Evolutionary conservation across 1,139 yeast species (phyloP).

Genomic region (Pichia inconspicua): DNA sequence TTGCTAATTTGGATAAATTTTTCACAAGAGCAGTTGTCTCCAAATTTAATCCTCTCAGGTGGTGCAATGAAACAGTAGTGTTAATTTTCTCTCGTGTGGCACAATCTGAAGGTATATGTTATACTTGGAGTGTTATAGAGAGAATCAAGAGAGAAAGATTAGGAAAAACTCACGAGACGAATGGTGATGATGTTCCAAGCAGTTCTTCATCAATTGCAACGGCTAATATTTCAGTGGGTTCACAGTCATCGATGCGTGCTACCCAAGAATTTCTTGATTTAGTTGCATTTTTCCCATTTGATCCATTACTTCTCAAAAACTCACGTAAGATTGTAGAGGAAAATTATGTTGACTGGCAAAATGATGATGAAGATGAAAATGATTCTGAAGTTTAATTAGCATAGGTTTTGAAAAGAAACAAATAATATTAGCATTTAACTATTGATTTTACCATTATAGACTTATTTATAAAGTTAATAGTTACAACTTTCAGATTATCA

Average conservation of each 20-base stretch:
- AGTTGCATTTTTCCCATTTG: constrained; percentile 93
- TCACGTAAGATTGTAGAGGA: constrained; percentile 48
- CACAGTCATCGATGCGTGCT: constrained; percentile 17
- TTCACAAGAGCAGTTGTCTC: constrained; percentile 83
- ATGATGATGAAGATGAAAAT: constrained; percentile 33
- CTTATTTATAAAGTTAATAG: neutral
- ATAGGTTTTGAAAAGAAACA: neutral
- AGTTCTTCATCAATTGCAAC: constrained; percentile 18
- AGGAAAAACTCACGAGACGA: constrained; percentile 17
- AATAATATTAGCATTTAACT: neutral
- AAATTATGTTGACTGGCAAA: constrained; percentile 79
- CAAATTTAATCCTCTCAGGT: constrained; percentile 86
- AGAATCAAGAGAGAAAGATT: constrained; percentile 68
- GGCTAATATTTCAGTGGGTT: constrained; percentile 9
- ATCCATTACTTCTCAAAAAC: constrained; percentile 70
- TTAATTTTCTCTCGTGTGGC: constrained; percentile 90
- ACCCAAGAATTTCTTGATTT: constrained; percentile 75
- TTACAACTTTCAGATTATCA: constrained; percentile 32
- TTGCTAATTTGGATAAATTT: constrained; percentile 71
- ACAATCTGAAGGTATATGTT: constrained; percentile 81
- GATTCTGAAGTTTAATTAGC: constrained; percentile 19
- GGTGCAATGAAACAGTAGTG: constrained; percentile 90
- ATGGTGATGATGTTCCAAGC: neutral
- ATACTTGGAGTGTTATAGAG: constrained; percentile 88
- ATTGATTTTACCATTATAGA: neutral